Percentiles rank a stretch among this genome's conserved stretches.
These are phyloP conservation scores for Trichoderma lentiforme DNA, from an alignment of 2,329 filamentous ascomycete genomes.

Conservation along the genomic window DNA sequence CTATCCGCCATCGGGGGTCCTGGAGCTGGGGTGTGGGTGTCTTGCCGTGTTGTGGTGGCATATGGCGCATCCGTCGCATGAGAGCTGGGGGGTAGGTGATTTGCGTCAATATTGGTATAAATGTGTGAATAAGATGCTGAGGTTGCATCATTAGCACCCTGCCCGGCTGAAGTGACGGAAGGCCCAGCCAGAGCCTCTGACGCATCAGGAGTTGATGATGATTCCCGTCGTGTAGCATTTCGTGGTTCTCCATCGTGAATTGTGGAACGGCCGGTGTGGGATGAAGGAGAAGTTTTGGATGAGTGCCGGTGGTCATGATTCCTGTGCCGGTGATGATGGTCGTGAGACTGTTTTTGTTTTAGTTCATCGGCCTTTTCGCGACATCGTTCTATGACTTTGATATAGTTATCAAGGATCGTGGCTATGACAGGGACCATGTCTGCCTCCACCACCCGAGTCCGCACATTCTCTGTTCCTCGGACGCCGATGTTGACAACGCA, in stretches of 20 bases:
- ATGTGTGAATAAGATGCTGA: conserved; percentile 20
- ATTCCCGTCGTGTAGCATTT: conserved; percentile 70
- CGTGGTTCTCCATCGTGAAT: conserved; percentile 59
- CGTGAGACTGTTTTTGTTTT: conserved; percentile 65
- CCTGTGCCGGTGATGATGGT: conserved; percentile 50
- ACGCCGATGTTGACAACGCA: conserved; percentile 99
- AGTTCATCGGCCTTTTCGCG: conserved; percentile 81
- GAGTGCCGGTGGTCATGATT: conserved; percentile 48
- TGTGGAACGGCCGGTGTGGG: conserved; percentile 51
- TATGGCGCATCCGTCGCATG: conserved; percentile 50
- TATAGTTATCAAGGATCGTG: conserved; percentile 97
- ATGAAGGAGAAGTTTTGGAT: conserved; percentile 47
- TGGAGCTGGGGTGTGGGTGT: conserved; percentile 61
- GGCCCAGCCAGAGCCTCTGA: conserved; percentile 41
- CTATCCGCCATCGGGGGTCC: conserved; percentile 65
- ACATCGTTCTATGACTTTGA: conserved; percentile 90
- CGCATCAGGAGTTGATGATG: conserved; percentile 62
- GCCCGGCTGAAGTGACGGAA: conserved; percentile 31
- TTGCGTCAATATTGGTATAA: conserved; percentile 23
- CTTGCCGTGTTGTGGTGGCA: conserved; percentile 48
- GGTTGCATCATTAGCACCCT: conserved; percentile 24
- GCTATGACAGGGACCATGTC: conserved; percentile 99
- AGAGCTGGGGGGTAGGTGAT: conserved; percentile 50
- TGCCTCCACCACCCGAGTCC: conserved; percentile 93
- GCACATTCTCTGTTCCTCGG: conserved; percentile 86